Base-by-base conservation (phyloP, 116 monocot species). In the Zostera marina region DNA sequence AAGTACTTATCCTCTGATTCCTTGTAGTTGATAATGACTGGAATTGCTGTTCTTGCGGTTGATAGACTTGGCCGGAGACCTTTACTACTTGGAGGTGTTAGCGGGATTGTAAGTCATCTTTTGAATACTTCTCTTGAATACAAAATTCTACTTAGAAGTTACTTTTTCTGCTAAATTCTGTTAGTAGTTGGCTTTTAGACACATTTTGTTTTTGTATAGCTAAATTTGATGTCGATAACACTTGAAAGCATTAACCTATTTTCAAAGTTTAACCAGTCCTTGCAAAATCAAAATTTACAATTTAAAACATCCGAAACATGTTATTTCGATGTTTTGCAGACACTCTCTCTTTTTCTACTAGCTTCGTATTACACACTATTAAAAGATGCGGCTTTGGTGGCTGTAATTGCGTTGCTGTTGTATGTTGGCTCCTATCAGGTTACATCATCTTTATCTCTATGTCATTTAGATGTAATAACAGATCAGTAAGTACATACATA, bases 351-450 rank as follows among this genome's bases (percentile, higher is more conserved):
- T 59, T 88, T 94, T 65, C 68, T 94, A 39, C 24, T 94, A 54
- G 75, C 88, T 5, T 71, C 84, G 6, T 94, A 94, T 63, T 94
- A 85, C 65, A 70, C 73, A 15, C 42, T 94, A 54, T 67, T 88
- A 45, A 85, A 81, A 22, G 70, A 71, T 63, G 56, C 53, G 24
- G 73, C 96, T 20, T 47, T 72, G 17, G 59, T 85, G 9, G 96
- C 96, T 65, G 96, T 96, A 53, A 51, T 80, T 63, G 82, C 85
- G 40, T 64, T 96, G 63, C 65, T 96, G 40, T 46, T 85, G 23
- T 96, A 89, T 69, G 96, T 96, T 56, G 80, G 89, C 16, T 82
- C 77, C 60, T 96, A 89, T 68, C 96, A 96, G 96, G 96, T 42
- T 57, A 65, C 22, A 12, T 51, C 49, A 26, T 22, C 10, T 41